Base-by-base conservation (phyloP, 1,139 yeast genomes). In the Debaryomyces coudertii region DNA sequence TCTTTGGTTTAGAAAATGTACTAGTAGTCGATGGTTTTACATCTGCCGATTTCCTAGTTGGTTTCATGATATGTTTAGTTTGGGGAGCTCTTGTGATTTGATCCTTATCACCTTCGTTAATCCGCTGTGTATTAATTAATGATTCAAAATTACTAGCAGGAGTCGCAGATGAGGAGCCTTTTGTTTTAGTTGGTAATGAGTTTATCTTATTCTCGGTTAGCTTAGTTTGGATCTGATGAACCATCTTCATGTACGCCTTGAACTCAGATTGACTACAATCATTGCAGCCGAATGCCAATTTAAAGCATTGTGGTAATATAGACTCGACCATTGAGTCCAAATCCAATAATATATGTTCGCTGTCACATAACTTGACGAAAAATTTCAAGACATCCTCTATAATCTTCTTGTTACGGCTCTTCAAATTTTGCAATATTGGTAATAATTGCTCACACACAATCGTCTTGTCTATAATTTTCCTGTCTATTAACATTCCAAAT, bases 371-470 rank as follows among this genome's bases (percentile, higher is more conserved):
- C 16, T 71, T 66, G 22, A 67, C 66, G 58, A 83, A 85, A 15
- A 87, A 80, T 4, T 63, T 63, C 42, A 87, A 64, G 1, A 86
- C 76, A 23, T 79, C 75, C 54, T 73, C 65, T 34, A 88, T 78
- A 25, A 89, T 83, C 47, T 84, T 72, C 29, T 87, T 78, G 54
- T 89, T 95, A 49, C 95, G 74, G 22, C 95, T 85, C 62, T 89
- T 88, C 76, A 88, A 79, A 16, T 82, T 80, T 54, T 80, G 80
- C 48, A 92, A 71, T 16, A 92, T 68, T 0, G 97, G 97, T 27
- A 92, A 66, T 36, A 93, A 69, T 51, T 87, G 90, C 44, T 92
- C 97, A 34, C 76, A 76, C 23, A 90, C 81, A 4, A 88, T 80
- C 44, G 81, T 77, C 55, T 82, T 84, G 58, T 93, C 97, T 42